Conservation (phyloP, 192 early-diverging fungal species). For the Coemansia sp. region DNA sequence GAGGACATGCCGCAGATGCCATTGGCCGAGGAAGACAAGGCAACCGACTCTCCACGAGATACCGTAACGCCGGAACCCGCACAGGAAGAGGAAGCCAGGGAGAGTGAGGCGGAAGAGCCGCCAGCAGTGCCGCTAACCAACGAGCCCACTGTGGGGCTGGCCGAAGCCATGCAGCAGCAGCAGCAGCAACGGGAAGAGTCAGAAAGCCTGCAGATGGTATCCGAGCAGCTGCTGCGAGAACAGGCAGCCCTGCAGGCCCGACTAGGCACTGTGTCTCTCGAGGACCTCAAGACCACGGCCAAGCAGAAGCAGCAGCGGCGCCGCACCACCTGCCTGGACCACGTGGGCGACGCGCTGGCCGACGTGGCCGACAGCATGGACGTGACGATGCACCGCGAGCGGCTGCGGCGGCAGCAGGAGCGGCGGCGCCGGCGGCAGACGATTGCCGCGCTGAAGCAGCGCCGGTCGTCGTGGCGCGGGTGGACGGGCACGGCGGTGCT, state of each 20-base stretch:
- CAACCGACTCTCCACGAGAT: constrained; percentile 3
- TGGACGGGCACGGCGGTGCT: constrained; percentile 17
- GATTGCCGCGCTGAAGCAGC: constrained; percentile 32
- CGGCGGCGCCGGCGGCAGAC: constrained; percentile 46
- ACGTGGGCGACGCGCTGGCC: not conserved
- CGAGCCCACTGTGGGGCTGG: constrained; percentile 30
- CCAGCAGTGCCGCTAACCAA: constrained; percentile 3
- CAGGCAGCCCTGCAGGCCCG: constrained; percentile 43
- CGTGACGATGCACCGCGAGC: constrained; percentile 26
- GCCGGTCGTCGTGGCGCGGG: constrained; percentile 52
- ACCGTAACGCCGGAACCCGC: not conserved
- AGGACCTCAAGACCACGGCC: not conserved
- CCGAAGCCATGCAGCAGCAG: constrained; percentile 10
- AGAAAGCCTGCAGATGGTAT: not conserved
- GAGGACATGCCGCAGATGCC: constrained; percentile 30
- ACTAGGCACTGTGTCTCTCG: constrained; percentile 3
- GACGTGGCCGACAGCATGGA: constrained; percentile 1
- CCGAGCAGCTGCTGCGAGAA: constrained; percentile 34
- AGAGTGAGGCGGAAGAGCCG: constrained; percentile 6
- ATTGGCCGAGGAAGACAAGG: not conserved
- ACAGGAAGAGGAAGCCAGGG: not conserved
- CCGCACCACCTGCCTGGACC: constrained; percentile 16
- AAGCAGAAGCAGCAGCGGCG: constrained; percentile 11
- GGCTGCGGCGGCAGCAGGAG: constrained; percentile 44
- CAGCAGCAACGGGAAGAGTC: constrained; percentile 1